Conservation (phyloP, 2,329 filamentous ascomycete species). For the Monilinia fructicola region DNA sequence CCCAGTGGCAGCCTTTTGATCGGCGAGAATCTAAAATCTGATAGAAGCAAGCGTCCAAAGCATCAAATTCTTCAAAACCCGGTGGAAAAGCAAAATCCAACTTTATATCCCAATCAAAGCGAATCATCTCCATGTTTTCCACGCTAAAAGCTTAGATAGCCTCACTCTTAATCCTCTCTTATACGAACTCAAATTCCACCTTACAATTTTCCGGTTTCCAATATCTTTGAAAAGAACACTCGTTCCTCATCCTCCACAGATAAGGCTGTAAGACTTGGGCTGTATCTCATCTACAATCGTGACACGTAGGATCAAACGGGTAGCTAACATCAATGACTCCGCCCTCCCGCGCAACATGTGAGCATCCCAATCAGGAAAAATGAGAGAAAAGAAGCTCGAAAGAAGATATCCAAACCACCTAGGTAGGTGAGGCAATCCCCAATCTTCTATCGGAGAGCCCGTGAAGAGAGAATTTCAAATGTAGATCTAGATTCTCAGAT, state of each 20-base stretch:
- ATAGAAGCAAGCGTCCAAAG: background rate
- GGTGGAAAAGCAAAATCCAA: background rate
- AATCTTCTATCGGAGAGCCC: too few relatives aligned
- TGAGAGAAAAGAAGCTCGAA: background rate
- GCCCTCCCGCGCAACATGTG: background rate
- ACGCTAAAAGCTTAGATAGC: background rate
- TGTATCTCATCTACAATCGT: background rate
- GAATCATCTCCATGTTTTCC: too few relatives aligned
- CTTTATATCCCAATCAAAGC: too few relatives aligned
- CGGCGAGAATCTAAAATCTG: background rate
- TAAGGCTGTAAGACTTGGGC: background rate
- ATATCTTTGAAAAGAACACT: background rate
- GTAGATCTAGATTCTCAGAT: too few relatives aligned
- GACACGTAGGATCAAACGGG: conserved; percentile 5
- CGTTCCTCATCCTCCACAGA: background rate
- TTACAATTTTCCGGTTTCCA: background rate
- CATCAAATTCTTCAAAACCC: background rate
- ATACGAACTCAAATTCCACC: background rate
- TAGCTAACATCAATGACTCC: background rate
- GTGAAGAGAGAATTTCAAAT: too few relatives aligned
- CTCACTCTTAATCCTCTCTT: background rate
- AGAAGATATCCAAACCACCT: background rate
- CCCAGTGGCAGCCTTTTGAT: background rate
- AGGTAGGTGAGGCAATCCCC: too few relatives aligned
- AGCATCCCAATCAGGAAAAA: background rate